Percentiles rank a stretch among this genome's conserved stretches.
phyloP scores from a whole-genome alignment of 192 early-diverging fungal species.

The Umbelopsis vinacea region DNA sequence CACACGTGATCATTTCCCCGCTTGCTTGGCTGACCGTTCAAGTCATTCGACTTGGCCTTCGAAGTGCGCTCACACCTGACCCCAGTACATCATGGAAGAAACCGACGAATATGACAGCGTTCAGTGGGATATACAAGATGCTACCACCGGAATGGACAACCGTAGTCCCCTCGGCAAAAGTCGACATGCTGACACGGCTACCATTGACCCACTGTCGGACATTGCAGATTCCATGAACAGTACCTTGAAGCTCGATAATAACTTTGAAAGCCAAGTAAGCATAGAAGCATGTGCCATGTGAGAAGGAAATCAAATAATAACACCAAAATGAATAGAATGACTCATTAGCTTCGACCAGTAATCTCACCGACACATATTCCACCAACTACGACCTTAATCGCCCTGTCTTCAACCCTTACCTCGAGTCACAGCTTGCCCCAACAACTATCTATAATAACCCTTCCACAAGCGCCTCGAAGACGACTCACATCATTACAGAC shows the following conservation, averaged over 20 bases:
- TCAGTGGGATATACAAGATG: conserved; percentile 31
- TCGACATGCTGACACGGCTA: conserved; percentile 8
- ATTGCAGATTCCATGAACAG: conserved; percentile 31
- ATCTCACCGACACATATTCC: conserved; percentile 2
- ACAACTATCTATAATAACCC: neutral
- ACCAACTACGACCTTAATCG: conserved; percentile 10
- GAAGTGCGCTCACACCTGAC: too few relatives aligned
- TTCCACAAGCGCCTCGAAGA: neutral
- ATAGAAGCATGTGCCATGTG: too few relatives aligned
- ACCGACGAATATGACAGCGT: conserved; percentile 33
- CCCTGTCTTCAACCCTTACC: conserved; percentile 9
- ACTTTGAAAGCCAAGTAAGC: neutral
- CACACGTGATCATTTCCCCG: conserved; percentile 13
- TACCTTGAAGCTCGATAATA: conserved; percentile 13
- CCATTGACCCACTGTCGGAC: conserved; percentile 16
- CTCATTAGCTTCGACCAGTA: neutral
- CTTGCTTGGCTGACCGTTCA: neutral
- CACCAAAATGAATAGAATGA: neutral
- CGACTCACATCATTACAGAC: neutral
- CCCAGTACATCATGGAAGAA: neutral
- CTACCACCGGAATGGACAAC: neutral
- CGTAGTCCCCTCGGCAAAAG: neutral
- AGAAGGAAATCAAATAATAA: neutral
- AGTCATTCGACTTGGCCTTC: too few relatives aligned
- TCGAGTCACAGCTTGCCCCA: neutral